Percentiles rank a stretch among this genome's conserved stretches.
These are phyloP conservation scores for Calycina marina DNA, from an alignment of 2,329 filamentous ascomycete genomes.

Conservation along the genomic window DNA sequence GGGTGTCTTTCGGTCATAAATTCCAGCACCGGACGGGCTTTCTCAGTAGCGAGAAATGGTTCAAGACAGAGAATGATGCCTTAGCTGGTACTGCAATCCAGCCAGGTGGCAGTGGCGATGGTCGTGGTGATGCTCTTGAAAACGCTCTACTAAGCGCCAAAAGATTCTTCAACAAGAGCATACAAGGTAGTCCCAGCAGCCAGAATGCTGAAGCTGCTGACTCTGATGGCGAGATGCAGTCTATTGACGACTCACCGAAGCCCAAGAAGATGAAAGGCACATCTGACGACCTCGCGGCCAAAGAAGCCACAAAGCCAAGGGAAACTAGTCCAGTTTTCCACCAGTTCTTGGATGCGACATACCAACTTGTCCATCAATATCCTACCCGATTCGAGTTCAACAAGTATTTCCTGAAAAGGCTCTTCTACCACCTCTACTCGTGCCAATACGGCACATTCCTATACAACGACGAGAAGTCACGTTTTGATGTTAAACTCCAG, in stretches of 20 bases:
- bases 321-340: conserved; percentile 96
- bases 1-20: conserved; percentile 96
- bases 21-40: conserved; percentile 86
- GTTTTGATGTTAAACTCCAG: conserved; percentile 51
- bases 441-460: conserved; percentile 96
- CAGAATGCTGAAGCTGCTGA: conserved; percentile 43
- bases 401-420: conserved; percentile 74
- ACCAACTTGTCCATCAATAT: conserved; percentile 75
- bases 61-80: conserved; percentile 69
- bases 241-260: conserved; percentile 20
- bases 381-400: conserved; percentile 92
- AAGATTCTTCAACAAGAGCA: conserved; percentile 76
- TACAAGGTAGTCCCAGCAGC: no score
- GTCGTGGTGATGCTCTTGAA: conserved; percentile 59
- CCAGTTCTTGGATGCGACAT: conserved; percentile 89
- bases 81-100: conserved; percentile 49
- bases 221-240: conserved; percentile 31
- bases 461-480: conserved; percentile 86
- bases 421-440: conserved; percentile 88
- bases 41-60: conserved; percentile 87
- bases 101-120: conserved; percentile 36
- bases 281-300: conserved; percentile 30
- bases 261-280: conserved; percentile 24
- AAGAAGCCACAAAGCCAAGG: conserved; percentile 64
- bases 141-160: conserved; percentile 74